Percentiles rank a stretch among this genome's conserved stretches.
Conservation (phyloP, 1,284 basidiomycete species). For the Malassezia arunalokei region DNA sequence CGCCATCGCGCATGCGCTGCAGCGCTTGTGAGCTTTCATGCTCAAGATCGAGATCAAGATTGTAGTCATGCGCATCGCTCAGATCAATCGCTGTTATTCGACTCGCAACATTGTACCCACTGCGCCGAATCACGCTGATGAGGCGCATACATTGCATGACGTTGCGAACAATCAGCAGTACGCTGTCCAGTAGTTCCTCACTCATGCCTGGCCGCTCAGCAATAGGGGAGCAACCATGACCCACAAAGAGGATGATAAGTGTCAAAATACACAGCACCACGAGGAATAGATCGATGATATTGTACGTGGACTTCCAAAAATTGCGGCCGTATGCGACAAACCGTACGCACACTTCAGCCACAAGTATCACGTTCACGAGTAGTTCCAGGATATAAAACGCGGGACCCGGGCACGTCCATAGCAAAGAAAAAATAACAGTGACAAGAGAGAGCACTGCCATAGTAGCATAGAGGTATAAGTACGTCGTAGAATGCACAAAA, state of each 20-base stretch:
- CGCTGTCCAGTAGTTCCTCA: slow-evolving; percentile 40
- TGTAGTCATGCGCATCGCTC: slow-evolving; percentile 28
- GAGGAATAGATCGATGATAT: slow-evolving; percentile 37
- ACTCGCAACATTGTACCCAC: slow-evolving; percentile 27
- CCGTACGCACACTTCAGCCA: slow-evolving; percentile 38
- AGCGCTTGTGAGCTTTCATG: slow-evolving; percentile 38
- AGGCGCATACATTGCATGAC: slow-evolving; percentile 38
- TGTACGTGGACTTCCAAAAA: slow-evolving; percentile 44
- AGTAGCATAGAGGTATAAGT: slow-evolving; percentile 41
- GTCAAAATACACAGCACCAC: slow-evolving; percentile 39
- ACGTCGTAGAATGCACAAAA: slow-evolving; percentile 41
- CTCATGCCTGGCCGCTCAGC: slow-evolving; percentile 24
- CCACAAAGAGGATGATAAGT: slow-evolving; percentile 37
- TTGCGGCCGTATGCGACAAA: slow-evolving; percentile 41
- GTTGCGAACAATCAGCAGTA: slow-evolving; percentile 40
- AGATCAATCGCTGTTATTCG: slow-evolving; percentile 35
- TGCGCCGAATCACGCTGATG: slow-evolving; percentile 36
- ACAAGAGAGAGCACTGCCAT: slow-evolving; percentile 40
- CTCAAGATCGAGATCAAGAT: slow-evolving; percentile 40
- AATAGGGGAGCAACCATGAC: slow-evolving; percentile 41
- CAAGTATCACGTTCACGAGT: slow-evolving; percentile 36
- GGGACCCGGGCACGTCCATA: slow-evolving; percentile 34
- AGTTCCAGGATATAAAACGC: slow-evolving; percentile 41
- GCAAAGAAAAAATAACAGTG: slow-evolving; percentile 35
- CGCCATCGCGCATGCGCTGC: slow-evolving; percentile 38